A percentile compares a stretch with the other conserved stretches of the same genome.
These are phyloP conservation scores for Cylindrotheca fusiformis DNA, from an alignment of 108 stramenopile species.

Conservation along the genomic window DNA sequence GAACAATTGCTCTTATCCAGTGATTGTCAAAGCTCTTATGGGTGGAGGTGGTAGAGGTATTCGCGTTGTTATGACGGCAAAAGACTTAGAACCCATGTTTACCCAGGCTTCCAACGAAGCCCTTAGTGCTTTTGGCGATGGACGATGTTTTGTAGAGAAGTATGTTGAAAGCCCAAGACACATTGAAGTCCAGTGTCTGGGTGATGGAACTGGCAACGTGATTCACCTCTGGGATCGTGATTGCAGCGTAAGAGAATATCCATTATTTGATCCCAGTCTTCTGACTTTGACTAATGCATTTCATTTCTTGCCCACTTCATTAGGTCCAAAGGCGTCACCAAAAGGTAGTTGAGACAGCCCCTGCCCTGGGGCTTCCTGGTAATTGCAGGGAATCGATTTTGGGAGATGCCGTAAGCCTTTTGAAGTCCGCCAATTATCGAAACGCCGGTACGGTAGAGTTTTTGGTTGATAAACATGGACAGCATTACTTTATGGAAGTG, in stretches of 20 bases:
- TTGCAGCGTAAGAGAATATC: conserved; percentile 63
- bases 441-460: conserved; percentile 98
- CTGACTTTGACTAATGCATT: neutral
- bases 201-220: conserved; percentile 91
- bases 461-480: conserved; percentile 86
- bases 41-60: conserved; percentile 97
- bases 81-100: conserved; percentile 71
- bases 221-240: conserved; percentile 95
- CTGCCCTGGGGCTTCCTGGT: conserved; percentile 72
- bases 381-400: conserved; percentile 73
- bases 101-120: conserved; percentile 80
- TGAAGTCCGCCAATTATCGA: conserved; percentile 77
- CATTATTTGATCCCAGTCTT: neutral
- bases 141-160: conserved; percentile 89
- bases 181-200: conserved; percentile 95
- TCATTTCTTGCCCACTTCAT: neutral
- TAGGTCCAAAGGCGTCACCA: conserved; percentile 97
- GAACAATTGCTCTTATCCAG: conserved; percentile 83
- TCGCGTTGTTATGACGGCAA: conserved; percentile 80
- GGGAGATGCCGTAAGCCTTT: conserved; percentile 71
- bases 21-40: conserved; percentile 96
- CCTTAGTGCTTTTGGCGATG: conserved; percentile 91
- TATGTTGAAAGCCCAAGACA: conserved; percentile 93
- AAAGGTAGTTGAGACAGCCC: conserved; percentile 96
- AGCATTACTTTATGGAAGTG: conserved; percentile 94